phyloP scores from a whole-genome alignment of 345 rosid species.

The Anacardium occidentale region DNA sequence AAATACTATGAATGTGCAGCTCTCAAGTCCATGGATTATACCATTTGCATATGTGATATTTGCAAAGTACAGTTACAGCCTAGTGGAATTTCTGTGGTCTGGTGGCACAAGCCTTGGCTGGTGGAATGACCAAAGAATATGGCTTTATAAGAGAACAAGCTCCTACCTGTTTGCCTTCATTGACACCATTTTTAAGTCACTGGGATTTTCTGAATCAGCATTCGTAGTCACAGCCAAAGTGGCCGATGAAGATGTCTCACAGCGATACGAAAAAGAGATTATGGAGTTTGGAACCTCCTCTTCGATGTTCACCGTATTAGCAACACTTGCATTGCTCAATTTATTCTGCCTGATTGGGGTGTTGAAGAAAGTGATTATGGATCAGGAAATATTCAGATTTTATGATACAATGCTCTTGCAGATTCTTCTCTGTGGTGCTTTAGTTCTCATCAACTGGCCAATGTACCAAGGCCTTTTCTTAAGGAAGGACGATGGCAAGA shows the following conservation, averaged over 20 bases:
- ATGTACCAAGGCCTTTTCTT: constrained; percentile 58
- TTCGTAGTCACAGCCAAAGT: constrained; percentile 32
- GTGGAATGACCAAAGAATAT: constrained; percentile 47
- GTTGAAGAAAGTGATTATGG: neutral
- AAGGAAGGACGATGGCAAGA: constrained; percentile 65
- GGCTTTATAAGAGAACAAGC: constrained; percentile 31
- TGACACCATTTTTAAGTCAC: constrained; percentile 11
- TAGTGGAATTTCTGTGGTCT: constrained; percentile 24
- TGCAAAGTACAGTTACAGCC: constrained; percentile 23
- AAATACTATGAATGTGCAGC: constrained; percentile 7
- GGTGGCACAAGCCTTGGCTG: constrained; percentile 34
- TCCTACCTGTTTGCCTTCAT: constrained; percentile 34
- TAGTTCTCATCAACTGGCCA: constrained; percentile 38
- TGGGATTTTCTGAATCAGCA: constrained; percentile 27
- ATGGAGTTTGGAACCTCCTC: constrained; percentile 33
- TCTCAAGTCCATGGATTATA: constrained; percentile 32
- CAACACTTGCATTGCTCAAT: constrained; percentile 31
- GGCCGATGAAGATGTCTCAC: constrained; percentile 21
- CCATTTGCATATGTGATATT: constrained; percentile 36
- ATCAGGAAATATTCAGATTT: neutral
- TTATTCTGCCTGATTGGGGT: constrained; percentile 13
- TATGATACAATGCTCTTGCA: constrained; percentile 40
- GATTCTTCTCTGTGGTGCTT: constrained; percentile 27
- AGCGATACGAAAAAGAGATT: constrained; percentile 33
- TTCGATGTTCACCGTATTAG: constrained; percentile 30